These are phyloP conservation scores for Monosporascus sp. DNA, from an alignment of 2,329 filamentous ascomycete species.

Conservation along the genomic window DNA sequence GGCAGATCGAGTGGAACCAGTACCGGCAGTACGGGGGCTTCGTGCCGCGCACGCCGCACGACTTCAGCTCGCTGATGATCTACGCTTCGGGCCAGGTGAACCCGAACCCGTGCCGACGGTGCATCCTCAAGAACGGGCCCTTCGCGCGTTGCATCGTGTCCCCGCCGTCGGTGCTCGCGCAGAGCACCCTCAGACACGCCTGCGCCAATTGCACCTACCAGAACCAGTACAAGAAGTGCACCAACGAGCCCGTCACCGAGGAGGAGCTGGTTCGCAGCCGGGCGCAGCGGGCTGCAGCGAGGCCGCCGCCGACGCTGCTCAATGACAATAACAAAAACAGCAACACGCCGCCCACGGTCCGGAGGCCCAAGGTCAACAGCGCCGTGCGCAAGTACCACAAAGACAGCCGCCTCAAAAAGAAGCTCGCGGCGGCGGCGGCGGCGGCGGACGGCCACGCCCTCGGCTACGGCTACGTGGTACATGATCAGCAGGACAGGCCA, in stretches of 20 bases:
- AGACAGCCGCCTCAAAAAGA: too few relatives aligned
- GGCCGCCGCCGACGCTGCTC: background rate
- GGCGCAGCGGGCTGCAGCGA: conserved; percentile 6
- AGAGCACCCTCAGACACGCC: conserved; percentile 19
- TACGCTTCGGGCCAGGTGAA: conserved; percentile 24
- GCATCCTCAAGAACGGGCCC: conserved; percentile 21
- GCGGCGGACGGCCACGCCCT: too few relatives aligned
- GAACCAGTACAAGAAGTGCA: conserved; percentile 24
- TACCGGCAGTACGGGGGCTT: conserved; percentile 21
- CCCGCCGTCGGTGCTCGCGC: conserved; percentile 17
- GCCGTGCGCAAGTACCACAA: background rate
- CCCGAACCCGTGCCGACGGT: conserved; percentile 24
- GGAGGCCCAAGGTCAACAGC: conserved; percentile 8
- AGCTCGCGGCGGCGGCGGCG: too few relatives aligned
- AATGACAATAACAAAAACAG: background rate
- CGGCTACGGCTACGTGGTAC: conserved; percentile 5
- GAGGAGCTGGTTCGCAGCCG: conserved; percentile 15
- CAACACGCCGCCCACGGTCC: conserved; percentile 5
- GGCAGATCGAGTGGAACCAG: conserved; percentile 23
- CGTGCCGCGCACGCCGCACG: conserved; percentile 18
- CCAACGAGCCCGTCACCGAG: conserved; percentile 20
- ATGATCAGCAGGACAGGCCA: background rate
- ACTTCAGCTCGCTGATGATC: conserved; percentile 25
- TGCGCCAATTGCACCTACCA: conserved; percentile 28
- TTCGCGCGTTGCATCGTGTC: conserved; percentile 21